Conservation (phyloP, 192 early-diverging fungal species). For the Coemansia sp. region DNA sequence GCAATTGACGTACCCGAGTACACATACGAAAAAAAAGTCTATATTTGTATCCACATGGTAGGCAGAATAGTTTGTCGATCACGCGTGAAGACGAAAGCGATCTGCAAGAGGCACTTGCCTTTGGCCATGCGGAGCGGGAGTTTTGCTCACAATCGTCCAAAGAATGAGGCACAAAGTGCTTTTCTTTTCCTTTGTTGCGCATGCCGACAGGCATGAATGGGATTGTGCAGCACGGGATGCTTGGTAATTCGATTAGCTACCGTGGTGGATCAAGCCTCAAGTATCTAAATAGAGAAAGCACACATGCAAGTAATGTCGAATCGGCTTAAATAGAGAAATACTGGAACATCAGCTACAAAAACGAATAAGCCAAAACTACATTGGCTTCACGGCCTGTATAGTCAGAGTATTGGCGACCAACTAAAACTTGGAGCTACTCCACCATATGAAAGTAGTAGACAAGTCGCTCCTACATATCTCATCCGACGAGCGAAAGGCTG, state of each 20-base stretch:
- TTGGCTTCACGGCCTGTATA: conserved; percentile 72
- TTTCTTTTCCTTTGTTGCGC: not conserved
- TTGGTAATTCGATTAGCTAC: not conserved
- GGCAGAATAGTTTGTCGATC: no score
- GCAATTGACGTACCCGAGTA: no score
- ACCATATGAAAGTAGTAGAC: conserved; percentile 84
- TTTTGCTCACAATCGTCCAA: no score
- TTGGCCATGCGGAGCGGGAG: no score
- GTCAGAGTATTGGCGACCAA: conserved; percentile 60
- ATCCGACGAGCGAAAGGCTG: conserved; percentile 90
- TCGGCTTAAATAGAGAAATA: no score
- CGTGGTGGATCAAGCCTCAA: not conserved
- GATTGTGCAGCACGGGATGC: not conserved
- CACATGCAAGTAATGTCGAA: not conserved
- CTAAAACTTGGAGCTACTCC: conserved; percentile 66
- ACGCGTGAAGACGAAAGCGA: no score
- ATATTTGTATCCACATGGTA: no score
- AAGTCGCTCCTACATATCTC: conserved; percentile 66
- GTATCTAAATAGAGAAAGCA: not conserved
- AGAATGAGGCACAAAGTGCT: no score
- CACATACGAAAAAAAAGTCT: no score
- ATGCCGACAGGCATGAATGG: not conserved
- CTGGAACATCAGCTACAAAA: no score
- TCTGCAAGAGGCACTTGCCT: no score
- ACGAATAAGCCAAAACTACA: no score